A percentile compares a stretch with the other conserved stretches of the same genome.
Conservation (phyloP, 1,284 basidiomycete genomes). For the Moesziomyces antarcticus region DNA sequence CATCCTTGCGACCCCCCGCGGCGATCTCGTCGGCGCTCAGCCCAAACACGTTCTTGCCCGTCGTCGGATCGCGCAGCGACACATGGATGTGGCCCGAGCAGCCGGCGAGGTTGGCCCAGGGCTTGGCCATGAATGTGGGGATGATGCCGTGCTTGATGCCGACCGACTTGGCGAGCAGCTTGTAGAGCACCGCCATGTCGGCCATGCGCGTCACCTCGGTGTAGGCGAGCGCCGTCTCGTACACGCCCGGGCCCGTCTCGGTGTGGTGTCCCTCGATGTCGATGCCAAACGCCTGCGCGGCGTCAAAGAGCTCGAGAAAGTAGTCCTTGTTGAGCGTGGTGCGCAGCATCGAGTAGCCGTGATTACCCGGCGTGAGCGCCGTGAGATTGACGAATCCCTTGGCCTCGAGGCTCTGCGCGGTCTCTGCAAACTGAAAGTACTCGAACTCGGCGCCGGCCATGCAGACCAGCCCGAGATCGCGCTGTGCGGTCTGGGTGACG, state of each 20-base stretch:
- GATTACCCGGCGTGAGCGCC: slow-evolving; percentile 85
- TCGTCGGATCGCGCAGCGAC: slow-evolving; percentile 76
- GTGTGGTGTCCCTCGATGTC: slow-evolving; percentile 94
- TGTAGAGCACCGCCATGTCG: slow-evolving; percentile 93
- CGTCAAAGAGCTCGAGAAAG: slow-evolving; percentile 88
- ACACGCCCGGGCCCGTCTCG: slow-evolving; percentile 86
- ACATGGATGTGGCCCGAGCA: slow-evolving; percentile 85
- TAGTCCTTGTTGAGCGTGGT: slow-evolving; percentile 80
- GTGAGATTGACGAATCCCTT: slow-evolving; percentile 82
- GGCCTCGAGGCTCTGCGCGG: slow-evolving; percentile 77
- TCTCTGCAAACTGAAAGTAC: slow-evolving; percentile 95
- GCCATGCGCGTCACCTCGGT: slow-evolving; percentile 86
- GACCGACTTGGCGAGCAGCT: slow-evolving; percentile 88
- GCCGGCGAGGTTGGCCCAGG: slow-evolving; percentile 73
- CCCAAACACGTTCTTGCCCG: slow-evolving; percentile 84
- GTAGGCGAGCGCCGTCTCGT: slow-evolving; percentile 93
- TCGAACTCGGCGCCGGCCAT: slow-evolving; percentile 90
- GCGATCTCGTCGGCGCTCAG: slow-evolving; percentile 74
- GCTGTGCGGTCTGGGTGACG: slow-evolving; percentile 70
- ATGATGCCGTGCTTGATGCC: slow-evolving; percentile 88
- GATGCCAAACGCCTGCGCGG: slow-evolving; percentile 79
- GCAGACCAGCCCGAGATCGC: slow-evolving; percentile 44
- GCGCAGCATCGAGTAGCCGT: slow-evolving; percentile 67
- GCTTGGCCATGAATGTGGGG: slow-evolving; percentile 98
- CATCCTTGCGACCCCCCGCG: slow-evolving; percentile 75